Evolutionary conservation across 2,329 filamentous ascomycete species (phyloP).

Genomic region (Botryotinia convoluta): DNA sequence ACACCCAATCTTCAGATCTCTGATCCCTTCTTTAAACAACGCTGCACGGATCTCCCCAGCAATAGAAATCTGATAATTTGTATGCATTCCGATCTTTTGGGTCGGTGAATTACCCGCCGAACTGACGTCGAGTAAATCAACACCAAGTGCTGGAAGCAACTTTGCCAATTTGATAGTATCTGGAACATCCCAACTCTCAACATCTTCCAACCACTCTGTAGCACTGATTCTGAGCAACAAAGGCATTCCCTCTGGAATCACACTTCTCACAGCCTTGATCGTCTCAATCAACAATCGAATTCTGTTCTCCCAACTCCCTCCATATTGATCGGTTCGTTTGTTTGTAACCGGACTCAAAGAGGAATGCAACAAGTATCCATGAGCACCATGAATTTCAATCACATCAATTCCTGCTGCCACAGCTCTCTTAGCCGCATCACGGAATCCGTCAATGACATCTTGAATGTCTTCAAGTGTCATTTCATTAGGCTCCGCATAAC

Average conservation of each 20-base stretch:
- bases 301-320: conserved; percentile 64
- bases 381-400: conserved; percentile 60
- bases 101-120: conserved; percentile 66
- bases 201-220: conserved; percentile 59
- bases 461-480: conserved; percentile 49
- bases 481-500: conserved; percentile 55
- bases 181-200: conserved; percentile 31
- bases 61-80: conserved; percentile 72
- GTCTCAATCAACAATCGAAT: conserved; percentile 59
- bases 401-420: conserved; percentile 57
- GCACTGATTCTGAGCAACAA: conserved; percentile 59
- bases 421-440: conserved; percentile 39
- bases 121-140: conserved; percentile 82
- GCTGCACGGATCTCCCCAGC: conserved; percentile 69
- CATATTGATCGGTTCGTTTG: conserved; percentile 61
- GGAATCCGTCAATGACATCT: conserved; percentile 40
- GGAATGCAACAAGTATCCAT: conserved; percentile 65
- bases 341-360: conserved; percentile 63
- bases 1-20: conserved; percentile 64
- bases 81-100: conserved; percentile 49
- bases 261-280: conserved; percentile 49
- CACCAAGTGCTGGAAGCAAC: conserved; percentile 66
- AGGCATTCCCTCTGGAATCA: conserved; percentile 53
- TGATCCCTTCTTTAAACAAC: conserved; percentile 47
- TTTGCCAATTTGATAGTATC: conserved; percentile 59